Evolutionary conservation across 441 rosid species (phyloP), one percentile per base, ranked within the genome.

Genomic region (Corymbia citriodora): DNA sequence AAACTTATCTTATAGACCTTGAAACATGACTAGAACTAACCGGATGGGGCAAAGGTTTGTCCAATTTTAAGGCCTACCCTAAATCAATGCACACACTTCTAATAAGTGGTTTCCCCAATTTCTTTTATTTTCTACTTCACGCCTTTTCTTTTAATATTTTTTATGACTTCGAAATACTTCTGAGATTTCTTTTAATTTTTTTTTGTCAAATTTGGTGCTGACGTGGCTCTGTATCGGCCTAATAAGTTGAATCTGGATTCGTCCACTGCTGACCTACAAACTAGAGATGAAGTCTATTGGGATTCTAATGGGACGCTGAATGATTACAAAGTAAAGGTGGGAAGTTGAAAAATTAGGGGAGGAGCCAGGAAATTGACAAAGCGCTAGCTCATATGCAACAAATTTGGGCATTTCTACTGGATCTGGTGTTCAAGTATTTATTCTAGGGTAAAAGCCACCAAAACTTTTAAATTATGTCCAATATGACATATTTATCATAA

Each of bases 201-300:
- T n/a, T n/a, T 0, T 25, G 14, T 59, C 13, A 59, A 25, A 59
- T 25, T 25, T 10, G 65, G n/a, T 27, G 11, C 3, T 25, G 1
- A 29, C 7, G 1, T 3, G 0, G 3, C 2, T 25, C 7, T 59
- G 1, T 25, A 13, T 1, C 7, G 1, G 0, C 65, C 65, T 59
- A 23, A 25, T 10, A 29, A 59, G 13, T 25, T 59, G 33, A 63
- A 63, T 63, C 9, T 4, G 0, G 70, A 13, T 63, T 63, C 33
- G 33, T 63, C 33, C 70, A 29, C 33, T 63, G n/a, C 70, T 63
- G 15, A 63, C 70, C 1, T 63, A 14, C 70, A 14, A 29, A 63
- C 9, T 17, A n/a, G 29, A 29, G 5, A 29, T 14, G 33, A 63
- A 8, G 27, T 10, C 49, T 1, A 19, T 36, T 19, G 15, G 49